Evolutionary conservation across 2,329 filamentous ascomycete genomes (phyloP).

Genomic region (Nemania sp.): DNA sequence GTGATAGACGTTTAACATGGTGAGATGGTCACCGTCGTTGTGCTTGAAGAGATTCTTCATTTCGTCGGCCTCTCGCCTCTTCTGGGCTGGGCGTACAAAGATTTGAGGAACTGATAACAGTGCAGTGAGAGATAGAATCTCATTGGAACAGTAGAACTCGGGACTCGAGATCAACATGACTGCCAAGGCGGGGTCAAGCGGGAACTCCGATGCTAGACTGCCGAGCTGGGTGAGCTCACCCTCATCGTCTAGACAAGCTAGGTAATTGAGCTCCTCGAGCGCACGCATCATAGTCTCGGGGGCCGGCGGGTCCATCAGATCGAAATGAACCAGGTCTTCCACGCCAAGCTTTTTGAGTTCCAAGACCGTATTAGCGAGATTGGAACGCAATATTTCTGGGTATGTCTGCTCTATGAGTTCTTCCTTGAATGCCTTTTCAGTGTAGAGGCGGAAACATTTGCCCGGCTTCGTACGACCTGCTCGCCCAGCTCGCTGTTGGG

Average conservation of each 20-base stretch:
- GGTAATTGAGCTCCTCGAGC: constrained; percentile 95
- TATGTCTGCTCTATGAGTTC: constrained; percentile 98
- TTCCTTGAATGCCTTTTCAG: constrained; percentile 94
- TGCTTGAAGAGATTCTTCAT: constrained; percentile 97
- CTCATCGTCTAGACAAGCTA: constrained; percentile 96
- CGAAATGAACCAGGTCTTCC: constrained; percentile 96
- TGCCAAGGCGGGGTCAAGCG: constrained; percentile 90
- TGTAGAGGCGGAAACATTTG: constrained; percentile 98
- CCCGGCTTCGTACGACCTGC: constrained; percentile 97
- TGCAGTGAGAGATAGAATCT: constrained; percentile 94
- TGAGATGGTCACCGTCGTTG: constrained; percentile 93
- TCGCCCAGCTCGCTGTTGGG: constrained; percentile 97
- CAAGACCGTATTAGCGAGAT: constrained; percentile 92
- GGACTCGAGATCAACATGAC: constrained; percentile 98
- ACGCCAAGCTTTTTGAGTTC: constrained; percentile 98
- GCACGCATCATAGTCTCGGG: constrained; percentile 99
- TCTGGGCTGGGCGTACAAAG: constrained; percentile 86
- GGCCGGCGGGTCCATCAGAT: constrained; percentile 97
- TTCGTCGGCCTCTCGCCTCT: constrained; percentile 92
- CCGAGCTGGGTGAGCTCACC: constrained; percentile 91
- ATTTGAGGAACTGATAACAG: constrained; percentile 94
- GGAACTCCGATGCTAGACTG: constrained; percentile 91
- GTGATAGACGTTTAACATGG: constrained; percentile 97
- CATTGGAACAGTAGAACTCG: constrained; percentile 98
- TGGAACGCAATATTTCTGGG: constrained; percentile 94